Evolutionary conservation across 2,329 filamentous ascomycete species (phyloP), one percentile per base, ranked within the genome.

Genomic region (Aspergillus thermomutatus): DNA sequence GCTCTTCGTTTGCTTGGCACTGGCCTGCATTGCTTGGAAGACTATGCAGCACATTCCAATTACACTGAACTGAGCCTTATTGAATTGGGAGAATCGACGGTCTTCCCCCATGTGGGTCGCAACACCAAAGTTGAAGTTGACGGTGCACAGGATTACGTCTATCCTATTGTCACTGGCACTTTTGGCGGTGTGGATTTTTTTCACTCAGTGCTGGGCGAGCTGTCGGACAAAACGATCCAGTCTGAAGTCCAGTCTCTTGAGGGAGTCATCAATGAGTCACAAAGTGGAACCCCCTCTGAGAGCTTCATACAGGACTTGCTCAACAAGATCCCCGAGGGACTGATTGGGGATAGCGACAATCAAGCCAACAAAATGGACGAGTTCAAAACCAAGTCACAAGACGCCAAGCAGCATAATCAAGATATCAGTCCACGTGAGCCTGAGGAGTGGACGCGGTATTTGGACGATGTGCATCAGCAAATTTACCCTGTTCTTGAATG

Each of bases 151-250:
- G 70, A 80, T 34, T 69, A 81, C 4, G 90, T 96, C 59, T 96
- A 89, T 66, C 92, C 92, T 6, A 79, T 93, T 59, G 83, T 96
- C 47, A 97, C 92, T 1, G 92, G 93, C 58, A 97, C 92, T 6
- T 97, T 97, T 74, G 92, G 92, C 60, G 92, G 92, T 61, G 92
- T 96, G 14, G 93, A 97, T 69, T 97, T 97, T 77, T 79, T 96
- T 59, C 91, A 96, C 77, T 94, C 90, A 1, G 92, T 96, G 28
- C 90, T 86, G 63, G 85, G 85, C 54, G 85, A 87, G 65, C 85
- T 96, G 52, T 89, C 88, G 41, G 92, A 97, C 75, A 96, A 96
- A 78, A 80, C 92, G 58, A 92, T 88, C 28, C 92, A 97, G 72
- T 94, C 90, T 59, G 93, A 97, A 71, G 87, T 97, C 54, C 85